Evolutionary conservation across 1,284 basidiomycete genomes (phyloP), one percentile per base, ranked within the genome.

Genomic region (Moesziomyces aphidis): DNA sequence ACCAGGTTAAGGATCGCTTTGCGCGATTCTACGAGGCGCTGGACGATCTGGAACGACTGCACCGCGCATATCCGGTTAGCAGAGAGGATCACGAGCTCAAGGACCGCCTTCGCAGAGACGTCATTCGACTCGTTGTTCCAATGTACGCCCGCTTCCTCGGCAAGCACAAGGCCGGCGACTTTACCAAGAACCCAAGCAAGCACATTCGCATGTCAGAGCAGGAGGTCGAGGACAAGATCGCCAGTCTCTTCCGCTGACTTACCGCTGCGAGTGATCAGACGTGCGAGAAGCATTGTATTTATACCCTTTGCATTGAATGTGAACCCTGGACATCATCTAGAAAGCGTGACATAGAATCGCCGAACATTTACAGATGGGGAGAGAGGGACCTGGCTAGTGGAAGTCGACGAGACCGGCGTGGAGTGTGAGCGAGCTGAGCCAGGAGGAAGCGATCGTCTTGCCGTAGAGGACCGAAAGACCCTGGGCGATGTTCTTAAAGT

Each of bases 321-420:
- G 44, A 36, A 42, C 50, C 48, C 47, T 49, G 39, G 50, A 57
- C 50, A 26, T 11, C n/a, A 24, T 45, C 9, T 31, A 31, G 13
- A 11, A 5, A 47, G 31, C 44, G 22, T 24, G 13, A 53, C 46
- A 39, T 42, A 15, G 39, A 42, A 15, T 42, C 39, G 17, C 4
- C 17, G 17, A 42, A 42, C 39, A 19, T 17, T 19, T 17, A 17
- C 11, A 36, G 17, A n/a, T 42, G 17, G 39, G 15, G 39, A 42
- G 4, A 42, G 5, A n/a, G 15, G 39, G 39, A 42, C 43, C 48
- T 21, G 36, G 28, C 50, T 48, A 70, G 56, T 65, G 65, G 44
- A 55, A 83, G 71, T 83, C 82, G n/a, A 82, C 64, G 15, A 83
- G 77, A 19, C 82, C 81, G n/a, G 76, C 52, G 19, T 42, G 66